Percentiles rank a stretch among this genome's conserved stretches.
These are phyloP conservation scores for Geranium rotundifolium DNA, from an alignment of 345 rosid genomes.

Conservation along the genomic window DNA sequence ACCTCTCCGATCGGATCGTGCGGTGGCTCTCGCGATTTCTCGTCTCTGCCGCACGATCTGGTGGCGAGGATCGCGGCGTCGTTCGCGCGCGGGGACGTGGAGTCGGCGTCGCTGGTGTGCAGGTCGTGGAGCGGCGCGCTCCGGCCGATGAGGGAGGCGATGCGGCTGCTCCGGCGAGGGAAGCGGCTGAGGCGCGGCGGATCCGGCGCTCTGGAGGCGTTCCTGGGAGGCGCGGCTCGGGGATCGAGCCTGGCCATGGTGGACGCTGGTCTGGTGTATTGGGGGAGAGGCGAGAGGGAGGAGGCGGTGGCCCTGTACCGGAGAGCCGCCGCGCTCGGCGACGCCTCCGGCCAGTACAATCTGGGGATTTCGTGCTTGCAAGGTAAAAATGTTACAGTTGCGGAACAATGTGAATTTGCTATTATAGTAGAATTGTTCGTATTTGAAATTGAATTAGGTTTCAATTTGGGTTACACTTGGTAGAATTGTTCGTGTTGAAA, in stretches of 20 bases:
- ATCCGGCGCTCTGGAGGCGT: constrained; percentile 72
- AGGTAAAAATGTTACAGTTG: constrained; percentile 28
- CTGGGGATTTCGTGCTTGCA: constrained; percentile 70
- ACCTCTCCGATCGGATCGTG: neutral
- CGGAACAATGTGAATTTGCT: neutral
- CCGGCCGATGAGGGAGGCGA: constrained; percentile 74
- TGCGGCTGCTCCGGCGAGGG: constrained; percentile 63
- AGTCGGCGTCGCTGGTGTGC: neutral
- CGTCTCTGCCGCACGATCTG: neutral
- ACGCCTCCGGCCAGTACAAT: constrained; percentile 67
- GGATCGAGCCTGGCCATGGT: constrained; percentile 98
- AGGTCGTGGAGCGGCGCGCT: constrained; percentile 75
- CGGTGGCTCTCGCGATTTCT: neutral
- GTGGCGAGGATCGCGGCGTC: neutral
- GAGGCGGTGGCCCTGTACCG: constrained; percentile 44
- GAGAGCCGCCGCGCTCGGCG: constrained; percentile 76
- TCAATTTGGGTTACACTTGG: no score
- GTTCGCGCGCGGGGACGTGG: neutral
- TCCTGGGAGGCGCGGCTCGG: constrained; percentile 65
- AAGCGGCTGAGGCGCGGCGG: constrained; percentile 84
- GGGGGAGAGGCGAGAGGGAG: constrained; percentile 60
- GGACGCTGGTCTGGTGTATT: constrained; percentile 78
- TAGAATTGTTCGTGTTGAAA: no score
- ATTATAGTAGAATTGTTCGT: neutral
- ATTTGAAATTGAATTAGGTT: neutral